Percentiles rank a stretch among this genome's conserved stretches.
These are phyloP conservation scores for Agaricus blazei DNA, from an alignment of 768 basidiomycete species.

Conservation along the genomic window DNA sequence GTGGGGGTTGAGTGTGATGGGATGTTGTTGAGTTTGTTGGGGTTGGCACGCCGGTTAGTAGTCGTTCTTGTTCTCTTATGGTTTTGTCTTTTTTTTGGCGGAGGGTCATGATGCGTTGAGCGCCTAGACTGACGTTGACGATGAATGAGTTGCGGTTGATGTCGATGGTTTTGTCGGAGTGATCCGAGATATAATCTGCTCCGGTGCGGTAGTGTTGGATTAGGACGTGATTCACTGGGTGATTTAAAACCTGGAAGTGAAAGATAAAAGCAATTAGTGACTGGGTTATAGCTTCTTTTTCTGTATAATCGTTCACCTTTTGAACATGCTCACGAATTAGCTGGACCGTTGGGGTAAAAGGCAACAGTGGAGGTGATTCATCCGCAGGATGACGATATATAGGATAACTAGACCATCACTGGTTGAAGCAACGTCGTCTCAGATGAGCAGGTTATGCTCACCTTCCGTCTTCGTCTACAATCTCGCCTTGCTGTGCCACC, in stretches of 20 bases:
- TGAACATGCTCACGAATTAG: conserved; percentile 62
- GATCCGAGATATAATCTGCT: conserved; percentile 80
- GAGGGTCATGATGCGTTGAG: conserved; percentile 74
- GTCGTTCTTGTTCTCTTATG: conserved; percentile 11
- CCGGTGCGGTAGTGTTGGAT: conserved; percentile 80
- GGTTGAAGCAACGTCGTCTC: neutral
- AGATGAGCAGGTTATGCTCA: conserved; percentile 7
- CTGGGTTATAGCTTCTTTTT: no score
- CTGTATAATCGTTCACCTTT: conserved; percentile 22
- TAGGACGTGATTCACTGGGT: conserved; percentile 79
- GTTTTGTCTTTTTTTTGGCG: conserved; percentile 52
- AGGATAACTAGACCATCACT: conserved; percentile 27
- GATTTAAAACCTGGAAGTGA: conserved; percentile 30
- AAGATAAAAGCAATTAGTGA: neutral
- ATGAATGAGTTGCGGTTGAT: conserved; percentile 69
- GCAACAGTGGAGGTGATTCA: conserved; percentile 60
- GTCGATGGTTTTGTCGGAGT: conserved; percentile 85
- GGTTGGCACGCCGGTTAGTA: neutral
- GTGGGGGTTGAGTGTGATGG: conserved; percentile 13
- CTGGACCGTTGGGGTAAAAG: conserved; percentile 66
- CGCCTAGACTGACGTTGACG: conserved; percentile 79
- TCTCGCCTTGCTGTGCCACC: conserved; percentile 31
- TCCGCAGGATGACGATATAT: conserved; percentile 83
- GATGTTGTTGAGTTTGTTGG: neutral
- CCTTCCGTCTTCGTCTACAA: conserved; percentile 33